Percentiles rank a stretch among this genome's conserved stretches.
Evolutionary conservation across 352 stramenopile genomes (phyloP).

Genomic region (Phytophthora megakarya): DNA sequence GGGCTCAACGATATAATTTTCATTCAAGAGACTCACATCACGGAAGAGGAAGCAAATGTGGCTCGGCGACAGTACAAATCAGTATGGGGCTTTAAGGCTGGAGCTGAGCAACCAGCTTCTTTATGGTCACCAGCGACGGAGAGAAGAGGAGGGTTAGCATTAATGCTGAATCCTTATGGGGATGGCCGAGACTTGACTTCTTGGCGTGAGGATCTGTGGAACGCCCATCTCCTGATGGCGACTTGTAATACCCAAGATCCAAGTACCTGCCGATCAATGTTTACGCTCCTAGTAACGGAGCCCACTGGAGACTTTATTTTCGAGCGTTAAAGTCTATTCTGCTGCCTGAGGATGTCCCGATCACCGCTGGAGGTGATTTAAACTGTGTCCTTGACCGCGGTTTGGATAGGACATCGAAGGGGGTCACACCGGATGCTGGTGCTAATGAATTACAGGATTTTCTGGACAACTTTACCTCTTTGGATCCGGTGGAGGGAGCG

Average conservation of each 20-base stretch:
- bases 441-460: not conserved
- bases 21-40: not conserved
- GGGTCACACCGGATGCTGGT: not conserved
- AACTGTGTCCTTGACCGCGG: not conserved
- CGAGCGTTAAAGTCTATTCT: not conserved
- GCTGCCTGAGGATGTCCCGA: not conserved
- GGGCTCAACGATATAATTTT: not conserved
- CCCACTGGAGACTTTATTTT: not conserved
- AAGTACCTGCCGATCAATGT: not conserved
- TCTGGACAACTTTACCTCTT: not conserved
- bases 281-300: not conserved
- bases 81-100: not conserved
- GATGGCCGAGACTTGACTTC: not conserved
- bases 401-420: not conserved
- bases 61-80: not conserved
- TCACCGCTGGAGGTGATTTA: too few relatives aligned
- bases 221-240: not conserved
- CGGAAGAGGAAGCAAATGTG: not conserved
- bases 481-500: not conserved
- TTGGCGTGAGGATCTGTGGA: not conserved
- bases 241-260: not conserved
- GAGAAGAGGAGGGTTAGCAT: not conserved
- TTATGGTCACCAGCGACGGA: not conserved
- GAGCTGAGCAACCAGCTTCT: not conserved
- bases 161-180: not conserved